Conservation (phyloP, 768 basidiomycete genomes). For the Hortiboletus flavorubellus region DNA sequence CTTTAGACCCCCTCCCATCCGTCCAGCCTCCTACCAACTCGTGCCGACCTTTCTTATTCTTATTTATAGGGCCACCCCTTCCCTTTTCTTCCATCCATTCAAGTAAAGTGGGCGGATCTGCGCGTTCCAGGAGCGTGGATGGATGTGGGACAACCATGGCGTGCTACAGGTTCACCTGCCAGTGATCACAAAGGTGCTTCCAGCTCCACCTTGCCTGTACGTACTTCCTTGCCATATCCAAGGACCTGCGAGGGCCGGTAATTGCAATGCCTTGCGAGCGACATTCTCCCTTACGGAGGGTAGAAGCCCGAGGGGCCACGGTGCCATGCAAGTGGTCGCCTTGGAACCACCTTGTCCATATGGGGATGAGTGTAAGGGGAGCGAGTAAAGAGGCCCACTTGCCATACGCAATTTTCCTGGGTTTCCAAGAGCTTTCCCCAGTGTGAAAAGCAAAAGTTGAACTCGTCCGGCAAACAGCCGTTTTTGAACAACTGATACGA, state of each 20-base stretch:
- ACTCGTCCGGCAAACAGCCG: not conserved
- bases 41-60: no score
- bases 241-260: not conserved
- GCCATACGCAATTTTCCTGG: slow-evolving; percentile 1
- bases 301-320: slow-evolving; percentile 5
- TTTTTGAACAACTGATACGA: slow-evolving; percentile 9
- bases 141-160: no score
- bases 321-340: slow-evolving; percentile 12
- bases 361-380: not conserved
- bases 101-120: no score
- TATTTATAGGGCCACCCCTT: no score
- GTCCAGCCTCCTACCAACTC: no score
- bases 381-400: not conserved
- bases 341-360: slow-evolving; percentile 9
- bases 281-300: not conserved
- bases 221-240: slow-evolving; percentile 10
- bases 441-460: slow-evolving; percentile 1
- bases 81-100: no score
- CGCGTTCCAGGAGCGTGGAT: no score
- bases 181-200: not conserved
- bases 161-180: not conserved
- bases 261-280: slow-evolving; percentile 9
- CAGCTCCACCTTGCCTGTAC: slow-evolving; percentile 6
- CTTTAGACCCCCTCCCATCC: slow-evolving; percentile 32
- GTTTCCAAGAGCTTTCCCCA: slow-evolving; percentile 5